These are phyloP conservation scores for Mallotus japonicus DNA, from an alignment of 441 rosid genomes.

Conservation along the genomic window DNA sequence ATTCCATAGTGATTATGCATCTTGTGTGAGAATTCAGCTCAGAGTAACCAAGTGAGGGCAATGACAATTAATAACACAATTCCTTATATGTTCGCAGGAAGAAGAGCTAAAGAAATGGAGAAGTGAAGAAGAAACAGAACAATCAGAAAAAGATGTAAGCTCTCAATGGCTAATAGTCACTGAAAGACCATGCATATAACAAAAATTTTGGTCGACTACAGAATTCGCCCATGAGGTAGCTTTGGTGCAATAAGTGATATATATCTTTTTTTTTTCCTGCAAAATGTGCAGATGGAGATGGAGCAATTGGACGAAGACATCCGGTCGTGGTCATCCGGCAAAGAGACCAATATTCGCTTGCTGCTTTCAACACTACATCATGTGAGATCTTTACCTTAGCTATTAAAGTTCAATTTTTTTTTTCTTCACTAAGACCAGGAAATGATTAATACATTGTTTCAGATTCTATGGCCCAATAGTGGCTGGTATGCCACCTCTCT, in stretches of 20 bases:
- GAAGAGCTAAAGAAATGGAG: conserved; percentile 38
- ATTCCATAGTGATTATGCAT: not conserved
- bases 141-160: conserved; percentile 58
- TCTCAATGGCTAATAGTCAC: not conserved
- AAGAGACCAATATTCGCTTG: conserved; percentile 61
- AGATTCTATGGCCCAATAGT: conserved; percentile 79
- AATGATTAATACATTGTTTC: conserved; percentile 10
- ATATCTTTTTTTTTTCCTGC: not conserved
- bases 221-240: not conserved
- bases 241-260: not conserved
- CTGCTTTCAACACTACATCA: conserved; percentile 80
- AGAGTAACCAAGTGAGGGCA: not conserved
- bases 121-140: conserved; percentile 38
- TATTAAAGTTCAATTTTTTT: no score
- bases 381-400: conserved; percentile 32
- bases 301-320: conserved; percentile 61
- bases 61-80: not conserved
- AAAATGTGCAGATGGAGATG: conserved; percentile 47
- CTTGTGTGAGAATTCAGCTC: not conserved
- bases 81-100: conserved; percentile 29
- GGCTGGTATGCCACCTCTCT: conserved; percentile 62
- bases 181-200: not conserved
- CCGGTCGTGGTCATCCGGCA: conserved; percentile 71
- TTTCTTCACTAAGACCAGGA: not conserved
- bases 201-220: not conserved